Conservation (phyloP, 129 eudicot genomes). For the Lonicera japonica region DNA sequence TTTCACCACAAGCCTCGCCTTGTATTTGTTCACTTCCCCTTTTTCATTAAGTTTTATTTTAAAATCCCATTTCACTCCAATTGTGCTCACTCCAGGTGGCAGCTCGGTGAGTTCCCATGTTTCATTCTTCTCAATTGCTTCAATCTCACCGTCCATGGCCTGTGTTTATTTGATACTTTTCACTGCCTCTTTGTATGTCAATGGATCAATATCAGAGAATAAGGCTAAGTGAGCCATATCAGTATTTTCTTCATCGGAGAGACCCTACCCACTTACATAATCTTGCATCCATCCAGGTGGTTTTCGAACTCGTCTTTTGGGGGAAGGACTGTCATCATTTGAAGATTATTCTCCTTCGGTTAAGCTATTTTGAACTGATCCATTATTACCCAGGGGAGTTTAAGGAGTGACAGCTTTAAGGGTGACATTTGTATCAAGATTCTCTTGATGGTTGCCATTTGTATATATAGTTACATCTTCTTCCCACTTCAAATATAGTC, state of each 20-base stretch:
- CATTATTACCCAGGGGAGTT: not conserved
- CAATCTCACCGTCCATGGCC: not conserved
- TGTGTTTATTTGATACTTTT: not conserved
- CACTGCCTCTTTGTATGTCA: not conserved
- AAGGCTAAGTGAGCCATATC: not conserved
- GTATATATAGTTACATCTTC: not conserved
- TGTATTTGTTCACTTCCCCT: not conserved
- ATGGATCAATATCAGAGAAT: not conserved
- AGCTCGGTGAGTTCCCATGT: not conserved
- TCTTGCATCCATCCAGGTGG: not conserved
- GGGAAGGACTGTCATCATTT: not conserved
- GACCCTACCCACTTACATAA: not conserved
- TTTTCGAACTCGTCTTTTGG: not conserved
- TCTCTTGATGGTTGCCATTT: not conserved
- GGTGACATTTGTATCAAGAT: not conserved
- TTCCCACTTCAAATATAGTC: not conserved
- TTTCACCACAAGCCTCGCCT: not conserved
- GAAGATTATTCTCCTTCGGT: not conserved
- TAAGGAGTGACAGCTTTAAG: not conserved
- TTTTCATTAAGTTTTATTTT: not conserved
- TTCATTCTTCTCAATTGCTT: not conserved
- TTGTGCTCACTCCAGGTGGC: not conserved
- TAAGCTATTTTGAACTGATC: constrained; percentile 1
- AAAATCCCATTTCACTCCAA: not conserved
- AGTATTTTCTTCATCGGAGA: not conserved